phyloP scores from a whole-genome alignment of 73 alveolate genomes.

The Paramecium caudatum region DNA sequence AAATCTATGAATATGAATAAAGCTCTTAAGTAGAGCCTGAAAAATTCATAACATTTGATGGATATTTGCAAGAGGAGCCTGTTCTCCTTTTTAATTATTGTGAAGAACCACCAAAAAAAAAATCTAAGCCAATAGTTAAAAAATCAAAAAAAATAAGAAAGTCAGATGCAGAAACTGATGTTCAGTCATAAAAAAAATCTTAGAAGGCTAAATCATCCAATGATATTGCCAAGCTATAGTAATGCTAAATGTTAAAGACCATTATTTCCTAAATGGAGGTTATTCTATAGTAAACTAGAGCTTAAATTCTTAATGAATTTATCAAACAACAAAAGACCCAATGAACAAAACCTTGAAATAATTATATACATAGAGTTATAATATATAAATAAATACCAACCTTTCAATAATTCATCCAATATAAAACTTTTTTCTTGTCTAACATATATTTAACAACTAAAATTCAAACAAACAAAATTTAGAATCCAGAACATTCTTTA shows the following conservation, averaged over 20 bases:
- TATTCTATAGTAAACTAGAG: background rate
- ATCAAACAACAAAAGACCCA: background rate
- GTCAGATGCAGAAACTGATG: constrained; percentile 66
- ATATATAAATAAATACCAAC: too few relatives aligned
- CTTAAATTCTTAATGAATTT: background rate
- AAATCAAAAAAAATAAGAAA: constrained; percentile 50
- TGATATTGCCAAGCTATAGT: constrained; percentile 39
- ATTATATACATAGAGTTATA: constrained; percentile 9
- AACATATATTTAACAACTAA: too few relatives aligned
- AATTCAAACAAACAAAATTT: too few relatives aligned
- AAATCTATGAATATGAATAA: background rate
- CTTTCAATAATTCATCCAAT: too few relatives aligned
- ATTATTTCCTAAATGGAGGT: constrained; percentile 56
- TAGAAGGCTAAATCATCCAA: background rate
- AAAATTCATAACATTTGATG: constrained; percentile 34
- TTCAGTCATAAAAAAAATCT: background rate
- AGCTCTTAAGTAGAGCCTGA: constrained; percentile 10
- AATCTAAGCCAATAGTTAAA: background rate
- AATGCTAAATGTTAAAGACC: constrained; percentile 35
- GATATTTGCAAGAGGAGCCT: constrained; percentile 51
- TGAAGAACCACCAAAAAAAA: constrained; percentile 57
- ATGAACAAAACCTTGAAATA: background rate
- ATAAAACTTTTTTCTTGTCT: too few relatives aligned
- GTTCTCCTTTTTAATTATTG: constrained; percentile 10
- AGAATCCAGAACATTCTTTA: too few relatives aligned